Evolutionary conservation across 2,329 filamentous ascomycete species (phyloP), one percentile per base, ranked within the genome.

Genomic region (Amylocarpus encephaloides): DNA sequence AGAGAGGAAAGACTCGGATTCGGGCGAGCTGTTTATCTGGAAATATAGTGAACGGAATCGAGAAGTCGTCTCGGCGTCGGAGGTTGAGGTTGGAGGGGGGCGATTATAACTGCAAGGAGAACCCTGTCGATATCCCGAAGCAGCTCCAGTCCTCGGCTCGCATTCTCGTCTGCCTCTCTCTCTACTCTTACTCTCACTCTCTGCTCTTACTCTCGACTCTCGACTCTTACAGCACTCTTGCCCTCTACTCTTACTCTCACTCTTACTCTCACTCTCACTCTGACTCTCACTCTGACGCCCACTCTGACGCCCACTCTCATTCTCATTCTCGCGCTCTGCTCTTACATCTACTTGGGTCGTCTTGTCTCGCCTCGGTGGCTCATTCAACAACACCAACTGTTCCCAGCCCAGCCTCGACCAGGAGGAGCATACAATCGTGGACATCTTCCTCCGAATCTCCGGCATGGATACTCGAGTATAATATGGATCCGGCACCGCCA

Each of bases 11-110:
- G 29, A 40, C 43, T 5, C 12, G 41, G 33, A 41, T 7, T 42
- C 40, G 39, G 45, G 47, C 42, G 47, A 49, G 15, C 43, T 49
- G 46, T 49, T 48, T 55, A 45, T 49, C 38, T 51, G 29, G 47
- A 46, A 22, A 32, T 44, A 47, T 39, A 29, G 33, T 32, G 30
- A 48, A 38, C 18, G 30, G 22, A 15, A 4, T 26, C 22, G 22
- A 26, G 22, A 4, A 4, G 22, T 26, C 22, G n/a, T 26, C 22
- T 26, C 22, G 58, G 33, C 51, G 49, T 54, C 50, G 52, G 56
- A 44, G 19, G 29, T 49, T 41, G 41, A 36, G 10, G 42, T 26
- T 43, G 19, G 29, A 15, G 15, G 13, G 12, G 18, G 29, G 16
- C 6, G 43, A 12, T 12, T 16, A n/a, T n/a, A n/a, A 16, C 9